Evolutionary conservation across 2,329 filamentous ascomycete species (phyloP), one percentile per base, ranked within the genome.

Genomic region (Neurospora sp.): DNA sequence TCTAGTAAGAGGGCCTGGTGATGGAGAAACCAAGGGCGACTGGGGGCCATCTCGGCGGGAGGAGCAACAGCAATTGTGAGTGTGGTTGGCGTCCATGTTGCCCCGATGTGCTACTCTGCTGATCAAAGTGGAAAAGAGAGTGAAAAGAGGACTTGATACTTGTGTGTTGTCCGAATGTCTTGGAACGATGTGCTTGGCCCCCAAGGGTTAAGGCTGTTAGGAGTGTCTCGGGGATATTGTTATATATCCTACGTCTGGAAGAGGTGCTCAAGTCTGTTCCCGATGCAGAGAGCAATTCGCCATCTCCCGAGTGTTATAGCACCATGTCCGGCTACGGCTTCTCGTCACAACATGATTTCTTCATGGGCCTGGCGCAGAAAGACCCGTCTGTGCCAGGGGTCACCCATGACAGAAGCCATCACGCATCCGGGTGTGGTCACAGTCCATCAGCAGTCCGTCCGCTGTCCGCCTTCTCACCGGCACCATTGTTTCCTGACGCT

Each of bases 1-100:
- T 38, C 67, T 68, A 19, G 62, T 42, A 13, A 73, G 66, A 13
- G 46, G 71, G 43, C 46, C 68, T 66, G 66, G 69, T 69, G 52
- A 62, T 62, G 52, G 52, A 9, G 23, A 17, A 62, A 62, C 13
- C 52, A 62, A 62, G 28, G 52, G 52, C 28, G 52, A 62, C 52
- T 62, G 52, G 52, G 52, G 52, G 13, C 52, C 52, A 33, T 62
- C 52, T 23, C 28, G 52, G 15, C 52, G 52, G 52, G 52, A 62
- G 23, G 52, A 62, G 23, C 52, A 62, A 28, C 52, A 62, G 23
- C 52, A 62, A 62, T 62, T 23, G 3, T 62, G 52, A 36, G 23
- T n/a, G 52, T 62, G 52, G 52, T 62, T 62, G 52, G 28, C 52
- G 52, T 62, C 52, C 52, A 62, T 62, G 15, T 62, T 62, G 52